Evolutionary conservation across 1,284 basidiomycete genomes (phyloP), one percentile per base, ranked within the genome.

Genomic region (Mycena citricolor): DNA sequence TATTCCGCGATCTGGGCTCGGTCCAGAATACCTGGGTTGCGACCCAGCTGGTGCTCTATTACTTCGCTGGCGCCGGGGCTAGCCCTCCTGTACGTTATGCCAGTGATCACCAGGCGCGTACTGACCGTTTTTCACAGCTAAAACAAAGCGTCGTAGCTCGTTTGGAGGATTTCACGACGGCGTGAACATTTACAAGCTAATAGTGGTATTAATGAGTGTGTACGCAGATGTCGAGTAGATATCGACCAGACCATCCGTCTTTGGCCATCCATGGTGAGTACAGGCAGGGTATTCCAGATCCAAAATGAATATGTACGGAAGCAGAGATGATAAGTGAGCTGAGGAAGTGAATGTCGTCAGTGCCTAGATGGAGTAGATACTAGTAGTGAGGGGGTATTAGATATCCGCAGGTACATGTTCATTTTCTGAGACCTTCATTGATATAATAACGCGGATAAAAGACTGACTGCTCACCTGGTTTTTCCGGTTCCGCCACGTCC

Each of bases 1-100:
- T 86, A n/a, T 77, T 90, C 57, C 72, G 81, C 32, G 86, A 88
- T 57, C 64, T 90, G 31, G 87, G 87, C 26, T 66, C 73, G 0
- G 70, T 90, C 28, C 79, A 87, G 52, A 79, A 68, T 57, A 74
- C 81, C 53, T 90, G 87, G 87, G 71, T 89, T 12, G 77, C 85
- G 0, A 77, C 73, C 10, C 77, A 89, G 58, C 80, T 90, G 49
- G 66, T 89, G 22, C 60, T 86, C 39, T 76, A 85, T 28, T 90
- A 90, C 59, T 87, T 90, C 57, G 79, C 81, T 46, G 82, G 77
- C 21, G 65, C 74, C 21, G 81, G 80, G 5, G 72, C 83, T 19
- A 90, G 86, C 59, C 84, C 86, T 26, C 69, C 81, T 37, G 86
- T 89, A 56, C 61, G 84, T 67, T 25, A 8, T 1, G n/a, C 8